Evolutionary conservation across 2,329 filamentous ascomycete genomes (phyloP).

Genomic region (Paecilomyces variotii): DNA sequence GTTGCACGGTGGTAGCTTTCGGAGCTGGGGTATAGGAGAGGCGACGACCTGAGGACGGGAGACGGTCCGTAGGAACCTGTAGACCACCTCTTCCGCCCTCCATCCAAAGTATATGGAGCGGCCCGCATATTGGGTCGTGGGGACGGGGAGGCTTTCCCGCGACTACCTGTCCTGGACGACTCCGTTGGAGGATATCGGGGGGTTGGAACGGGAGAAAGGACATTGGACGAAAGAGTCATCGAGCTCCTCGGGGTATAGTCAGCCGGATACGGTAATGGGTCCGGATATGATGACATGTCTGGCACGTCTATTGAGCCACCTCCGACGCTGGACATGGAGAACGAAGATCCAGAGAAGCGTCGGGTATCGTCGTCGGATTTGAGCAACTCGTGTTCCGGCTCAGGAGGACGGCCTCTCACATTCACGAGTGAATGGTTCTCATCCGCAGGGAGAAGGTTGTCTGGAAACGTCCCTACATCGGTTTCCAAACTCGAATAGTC

Average conservation of each 20-base stretch:
- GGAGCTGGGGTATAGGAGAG: constrained; percentile 54
- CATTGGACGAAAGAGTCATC: constrained; percentile 58
- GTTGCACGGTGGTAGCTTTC: constrained; percentile 43
- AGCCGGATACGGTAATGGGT: constrained; percentile 50
- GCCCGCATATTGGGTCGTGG: constrained; percentile 60
- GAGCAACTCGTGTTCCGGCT: background rate
- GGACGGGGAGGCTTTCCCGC: constrained; percentile 63
- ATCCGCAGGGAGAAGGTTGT: background rate
- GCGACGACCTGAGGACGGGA: constrained; percentile 48
- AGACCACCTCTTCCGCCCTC: constrained; percentile 65
- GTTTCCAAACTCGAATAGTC: background rate
- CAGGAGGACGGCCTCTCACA: background rate
- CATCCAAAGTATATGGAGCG: constrained; percentile 63
- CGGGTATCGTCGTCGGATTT: constrained; percentile 16
- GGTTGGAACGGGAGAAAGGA: constrained; percentile 65
- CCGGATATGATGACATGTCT: constrained; percentile 64
- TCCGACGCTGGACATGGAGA: constrained; percentile 56
- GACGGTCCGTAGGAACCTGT: constrained; percentile 62
- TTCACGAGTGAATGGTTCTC: background rate
- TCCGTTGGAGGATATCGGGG: constrained; percentile 59
- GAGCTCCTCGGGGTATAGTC: constrained; percentile 59
- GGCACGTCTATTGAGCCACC: constrained; percentile 50
- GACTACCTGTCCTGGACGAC: constrained; percentile 46
- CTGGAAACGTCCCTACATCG: background rate
- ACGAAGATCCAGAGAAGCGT: constrained; percentile 64